phyloP scores from a whole-genome alignment of 1,284 basidiomycete genomes.

The Malassezia sympodialis region DNA sequence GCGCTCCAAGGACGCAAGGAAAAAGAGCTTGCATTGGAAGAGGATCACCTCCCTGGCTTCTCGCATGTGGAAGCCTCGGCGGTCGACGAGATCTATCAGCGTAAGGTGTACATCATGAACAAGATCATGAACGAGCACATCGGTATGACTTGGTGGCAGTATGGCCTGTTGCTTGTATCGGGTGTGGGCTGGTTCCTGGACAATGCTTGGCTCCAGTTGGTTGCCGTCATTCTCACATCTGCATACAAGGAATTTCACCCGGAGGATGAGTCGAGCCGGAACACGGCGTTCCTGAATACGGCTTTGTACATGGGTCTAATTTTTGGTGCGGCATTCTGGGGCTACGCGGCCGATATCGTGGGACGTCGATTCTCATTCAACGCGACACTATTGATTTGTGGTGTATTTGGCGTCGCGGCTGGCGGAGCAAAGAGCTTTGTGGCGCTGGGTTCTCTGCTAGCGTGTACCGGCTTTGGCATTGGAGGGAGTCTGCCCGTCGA shows the following conservation, averaged over 20 bases:
- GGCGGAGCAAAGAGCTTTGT: conserved; percentile 40
- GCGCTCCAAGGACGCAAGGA: not conserved
- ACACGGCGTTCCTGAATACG: conserved; percentile 34
- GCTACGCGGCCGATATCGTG: conserved; percentile 42
- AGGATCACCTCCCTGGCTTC: not conserved
- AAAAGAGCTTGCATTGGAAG: not conserved
- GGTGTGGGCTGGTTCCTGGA: conserved; percentile 41
- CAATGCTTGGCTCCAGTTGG: conserved; percentile 43
- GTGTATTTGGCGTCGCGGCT: conserved; percentile 42
- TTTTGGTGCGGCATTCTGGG: conserved; percentile 43
- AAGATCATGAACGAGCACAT: conserved; percentile 45
- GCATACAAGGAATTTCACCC: conserved; percentile 33
- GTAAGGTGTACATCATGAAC: conserved; percentile 46
- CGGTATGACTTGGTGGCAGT: conserved; percentile 43
- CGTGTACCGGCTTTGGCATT: conserved; percentile 40
- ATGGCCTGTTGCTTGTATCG: conserved; percentile 25
- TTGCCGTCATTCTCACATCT: conserved; percentile 41
- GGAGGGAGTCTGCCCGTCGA: conserved; percentile 46
- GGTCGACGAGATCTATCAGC: conserved; percentile 35
- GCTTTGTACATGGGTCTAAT: conserved; percentile 40
- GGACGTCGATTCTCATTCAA: conserved; percentile 45
- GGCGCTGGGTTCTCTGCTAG: conserved; percentile 38
- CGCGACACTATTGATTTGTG: conserved; percentile 40
- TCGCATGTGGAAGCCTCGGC: conserved; percentile 19
- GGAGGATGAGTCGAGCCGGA: conserved; percentile 11